A percentile compares a stretch with the other conserved stretches of the same genome.
These are phyloP conservation scores for Dactylis glomerata DNA, from an alignment of 176 grass and related monocot species.

Conservation along the genomic window DNA sequence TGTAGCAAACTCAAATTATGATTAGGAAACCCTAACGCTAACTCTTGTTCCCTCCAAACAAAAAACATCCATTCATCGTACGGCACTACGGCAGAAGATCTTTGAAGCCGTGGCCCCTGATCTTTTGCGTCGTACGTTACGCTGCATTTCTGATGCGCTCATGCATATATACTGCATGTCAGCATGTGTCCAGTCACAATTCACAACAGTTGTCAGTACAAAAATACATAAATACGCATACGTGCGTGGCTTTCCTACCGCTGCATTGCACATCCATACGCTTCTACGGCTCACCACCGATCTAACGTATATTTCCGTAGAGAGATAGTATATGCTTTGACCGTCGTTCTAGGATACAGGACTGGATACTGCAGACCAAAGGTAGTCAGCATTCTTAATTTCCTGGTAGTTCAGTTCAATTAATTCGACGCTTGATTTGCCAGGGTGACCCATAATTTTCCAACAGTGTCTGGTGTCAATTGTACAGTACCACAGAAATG, in stretches of 20 bases:
- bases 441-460: background rate
- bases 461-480: slow-evolving; percentile 3
- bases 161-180: background rate
- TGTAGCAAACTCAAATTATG: background rate
- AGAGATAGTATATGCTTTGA: background rate
- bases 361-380: background rate
- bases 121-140: background rate
- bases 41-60: too few relatives aligned
- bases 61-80: background rate
- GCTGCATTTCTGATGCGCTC: background rate
- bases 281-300: background rate
- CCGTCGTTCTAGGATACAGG: background rate
- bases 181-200: background rate
- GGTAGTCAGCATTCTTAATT: background rate
- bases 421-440: background rate
- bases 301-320: background rate
- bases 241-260: background rate
- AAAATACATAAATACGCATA: background rate
- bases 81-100: background rate
- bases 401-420: slow-evolving; percentile 1
- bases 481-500: background rate
- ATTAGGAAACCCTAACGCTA: background rate
- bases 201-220: background rate
- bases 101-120: background rate
- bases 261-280: too few relatives aligned